Percentiles rank a stretch among this genome's conserved stretches.
These are phyloP conservation scores for Blastocystis sp. DNA, from an alignment of 352 stramenopile genomes.

Conservation along the genomic window DNA sequence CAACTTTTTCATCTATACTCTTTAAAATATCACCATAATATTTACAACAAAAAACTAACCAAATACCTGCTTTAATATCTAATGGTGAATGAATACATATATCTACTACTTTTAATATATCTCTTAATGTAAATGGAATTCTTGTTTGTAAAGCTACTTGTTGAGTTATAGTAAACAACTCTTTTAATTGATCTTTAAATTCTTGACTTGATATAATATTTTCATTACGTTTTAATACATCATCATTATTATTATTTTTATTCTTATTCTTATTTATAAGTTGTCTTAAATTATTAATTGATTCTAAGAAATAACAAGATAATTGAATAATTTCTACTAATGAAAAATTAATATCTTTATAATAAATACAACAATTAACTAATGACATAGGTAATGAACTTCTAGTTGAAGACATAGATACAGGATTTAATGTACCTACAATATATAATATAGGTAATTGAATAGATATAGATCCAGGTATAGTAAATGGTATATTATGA, in stretches of 20 bases:
- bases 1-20: no score
- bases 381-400: constrained; percentile 8
- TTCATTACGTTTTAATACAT: no score
- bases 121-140: not conserved
- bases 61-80: no score
- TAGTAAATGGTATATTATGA: constrained; percentile 1
- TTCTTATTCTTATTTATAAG: no score
- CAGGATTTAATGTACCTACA: constrained; percentile 19
- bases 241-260: no score
- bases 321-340: constrained; percentile 4
- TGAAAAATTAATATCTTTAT: not conserved
- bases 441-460: not conserved
- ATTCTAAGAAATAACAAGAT: not conserved
- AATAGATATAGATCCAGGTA: constrained; percentile 6
- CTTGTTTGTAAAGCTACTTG: no score
- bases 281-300: not conserved
- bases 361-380: constrained; percentile 8
- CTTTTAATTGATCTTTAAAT: no score
- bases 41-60: no score
- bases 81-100: no score
- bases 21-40: no score
- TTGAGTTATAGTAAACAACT: no score
- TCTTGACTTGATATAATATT: no score
- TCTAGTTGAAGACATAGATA: constrained; percentile 17
- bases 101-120: constrained; percentile 18